These are phyloP conservation scores for Cadophora gregata DNA, from an alignment of 2,329 filamentous ascomycete genomes.

Conservation along the genomic window DNA sequence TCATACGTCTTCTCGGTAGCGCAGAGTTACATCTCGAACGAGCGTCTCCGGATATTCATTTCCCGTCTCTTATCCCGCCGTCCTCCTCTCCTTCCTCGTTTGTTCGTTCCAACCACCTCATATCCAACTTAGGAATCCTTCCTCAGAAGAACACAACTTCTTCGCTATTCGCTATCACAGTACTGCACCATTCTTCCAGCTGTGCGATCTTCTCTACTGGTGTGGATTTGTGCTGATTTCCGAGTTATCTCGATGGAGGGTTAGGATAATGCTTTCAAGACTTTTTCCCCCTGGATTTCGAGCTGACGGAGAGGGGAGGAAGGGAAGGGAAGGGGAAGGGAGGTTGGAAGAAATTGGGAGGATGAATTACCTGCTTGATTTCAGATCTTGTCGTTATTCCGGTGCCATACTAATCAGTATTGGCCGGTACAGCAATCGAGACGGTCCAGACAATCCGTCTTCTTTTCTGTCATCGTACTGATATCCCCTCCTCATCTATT, in stretches of 20 bases:
- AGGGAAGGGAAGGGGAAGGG: slow-evolving; percentile 37
- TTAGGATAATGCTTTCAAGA: too few species aligned
- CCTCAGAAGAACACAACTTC: neutral
- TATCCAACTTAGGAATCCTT: neutral
- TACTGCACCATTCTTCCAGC: neutral
- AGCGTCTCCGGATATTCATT: too few species aligned
- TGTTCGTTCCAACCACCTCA: neutral
- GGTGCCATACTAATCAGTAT: slow-evolving; percentile 65
- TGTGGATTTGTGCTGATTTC: neutral
- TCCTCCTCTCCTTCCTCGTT: neutral
- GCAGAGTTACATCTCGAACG: too few species aligned
- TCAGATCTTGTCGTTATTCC: slow-evolving; percentile 60
- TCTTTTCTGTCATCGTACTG: slow-evolving; percentile 45
- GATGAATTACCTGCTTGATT: slow-evolving; percentile 58
- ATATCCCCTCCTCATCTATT: neutral
- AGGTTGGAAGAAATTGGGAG: too few species aligned
- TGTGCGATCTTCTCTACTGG: neutral
- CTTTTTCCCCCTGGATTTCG: too few species aligned
- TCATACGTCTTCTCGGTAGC: neutral
- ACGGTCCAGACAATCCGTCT: slow-evolving; percentile 59
- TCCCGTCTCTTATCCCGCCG: neutral
- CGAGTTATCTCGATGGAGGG: neutral
- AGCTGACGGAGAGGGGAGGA: neutral
- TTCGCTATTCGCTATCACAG: neutral
- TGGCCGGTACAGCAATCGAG: slow-evolving; percentile 60